Base-by-base conservation (phyloP, 1,139 yeast species). In the Kodamaea suecica region DNA sequence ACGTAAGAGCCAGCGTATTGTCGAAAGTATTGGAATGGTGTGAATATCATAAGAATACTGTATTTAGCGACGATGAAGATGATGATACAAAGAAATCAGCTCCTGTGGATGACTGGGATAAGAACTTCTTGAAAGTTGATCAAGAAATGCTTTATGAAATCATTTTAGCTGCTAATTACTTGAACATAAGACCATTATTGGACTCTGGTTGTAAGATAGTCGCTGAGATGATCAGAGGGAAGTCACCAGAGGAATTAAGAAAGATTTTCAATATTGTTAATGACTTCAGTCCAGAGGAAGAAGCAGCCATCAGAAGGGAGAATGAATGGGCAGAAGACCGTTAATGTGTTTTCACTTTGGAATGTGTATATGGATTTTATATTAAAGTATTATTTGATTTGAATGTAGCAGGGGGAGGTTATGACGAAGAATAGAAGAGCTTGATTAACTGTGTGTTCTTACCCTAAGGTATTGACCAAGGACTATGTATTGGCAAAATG, bases 321-420 rank as follows among this genome's bases (percentile, higher is more conserved):
- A 92, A 92, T 58, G 98, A 92, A 61, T 92, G 98, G 98, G 98
- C 98, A 16, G 98, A 92, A 61, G 98, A 92, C 61, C 88, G 96
- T 57, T 88, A 60, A 59, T n/a, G 11, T 12, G 21, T 6, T 19
- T 6, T 19, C 6, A 6, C 21, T 19, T 19, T 19, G 21, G 9
- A 19, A 19, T 19, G 21, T 19, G 21, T 19, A 6, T 19, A 19
- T 9, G 21, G 21, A 6, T 19, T 19, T 19, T 6, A 6, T 6
- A 6, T 19, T 19, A 19, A 19, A 6, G 21, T 19, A 6, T 6
- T 19, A 6, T 19, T 19, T 19, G 21, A n/a, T n/a, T n/a, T n/a
- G n/a, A n/a, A n/a, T n/a, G n/a, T n/a, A n/a, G n/a, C n/a, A n/a
- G n/a, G n/a, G n/a, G n/a, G n/a, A n/a, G n/a, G n/a, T n/a, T n/a